phyloP scores from a whole-genome alignment of 2,329 filamentous ascomycete genomes.

The Waltergamsia citrina region DNA sequence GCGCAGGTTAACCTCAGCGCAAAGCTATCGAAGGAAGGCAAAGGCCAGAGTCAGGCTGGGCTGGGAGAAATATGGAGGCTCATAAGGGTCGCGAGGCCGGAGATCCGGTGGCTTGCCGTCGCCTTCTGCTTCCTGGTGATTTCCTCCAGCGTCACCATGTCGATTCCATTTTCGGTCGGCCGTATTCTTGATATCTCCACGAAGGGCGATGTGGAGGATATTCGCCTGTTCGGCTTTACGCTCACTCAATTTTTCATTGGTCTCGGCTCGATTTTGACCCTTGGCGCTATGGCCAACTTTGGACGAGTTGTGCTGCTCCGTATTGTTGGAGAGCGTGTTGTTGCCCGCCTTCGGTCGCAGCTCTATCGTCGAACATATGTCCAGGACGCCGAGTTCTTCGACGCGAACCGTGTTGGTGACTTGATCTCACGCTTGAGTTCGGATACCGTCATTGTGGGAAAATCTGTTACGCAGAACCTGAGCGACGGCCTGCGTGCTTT shows the following conservation, averaged over 20 bases:
- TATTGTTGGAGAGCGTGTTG: slow-evolving; percentile 91
- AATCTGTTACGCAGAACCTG: slow-evolving; percentile 95
- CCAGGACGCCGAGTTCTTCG: slow-evolving; percentile 99
- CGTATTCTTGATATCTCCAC: slow-evolving; percentile 86
- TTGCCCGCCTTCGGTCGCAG: slow-evolving; percentile 78
- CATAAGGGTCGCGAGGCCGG: slow-evolving; percentile 80
- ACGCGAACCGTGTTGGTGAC: slow-evolving; percentile 93
- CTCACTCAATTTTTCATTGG: slow-evolving; percentile 82
- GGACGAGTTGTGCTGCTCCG: slow-evolving; percentile 86
- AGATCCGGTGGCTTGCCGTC: slow-evolving; percentile 64
- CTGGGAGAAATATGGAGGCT: slow-evolving; percentile 74
- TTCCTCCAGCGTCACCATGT: slow-evolving; percentile 90
- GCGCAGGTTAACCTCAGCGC: slow-evolving; percentile 85
- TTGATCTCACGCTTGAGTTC: slow-evolving; percentile 91
- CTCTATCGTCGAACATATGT: slow-evolving; percentile 87
- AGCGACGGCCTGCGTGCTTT: slow-evolving; percentile 89
- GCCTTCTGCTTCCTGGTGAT: slow-evolving; percentile 82
- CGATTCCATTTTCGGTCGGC: slow-evolving; percentile 91
- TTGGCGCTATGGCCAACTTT: slow-evolving; percentile 88
- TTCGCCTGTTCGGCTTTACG: slow-evolving; percentile 72
- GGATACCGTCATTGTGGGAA: slow-evolving; percentile 95
- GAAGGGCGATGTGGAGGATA: slow-evolving; percentile 55
- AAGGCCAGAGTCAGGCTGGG: slow-evolving; percentile 47
- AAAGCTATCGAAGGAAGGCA: slow-evolving; percentile 76
- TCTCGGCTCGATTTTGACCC: slow-evolving; percentile 64